Evolutionary conservation across 1,139 yeast genomes (phyloP).

Genomic region (Hansenula lynferdii): DNA sequence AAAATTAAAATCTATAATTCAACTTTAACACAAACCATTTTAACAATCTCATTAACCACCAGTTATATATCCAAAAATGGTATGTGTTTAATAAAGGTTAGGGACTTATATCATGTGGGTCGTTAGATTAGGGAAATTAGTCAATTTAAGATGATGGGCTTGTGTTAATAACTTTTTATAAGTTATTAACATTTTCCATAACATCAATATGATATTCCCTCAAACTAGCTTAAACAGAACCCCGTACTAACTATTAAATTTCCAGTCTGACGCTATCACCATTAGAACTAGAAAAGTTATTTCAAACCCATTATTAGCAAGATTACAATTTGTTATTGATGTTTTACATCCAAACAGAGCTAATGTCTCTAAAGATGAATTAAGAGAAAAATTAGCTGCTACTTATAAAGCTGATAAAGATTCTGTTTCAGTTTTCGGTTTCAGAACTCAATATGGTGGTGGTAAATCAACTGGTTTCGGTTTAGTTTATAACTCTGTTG

Average conservation of each 20-base stretch:
- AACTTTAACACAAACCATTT: too few relatives aligned
- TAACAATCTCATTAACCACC: too few relatives aligned
- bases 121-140: too few relatives aligned
- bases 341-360: constrained; percentile 99
- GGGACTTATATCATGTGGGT: too few relatives aligned
- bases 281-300: constrained; percentile 99
- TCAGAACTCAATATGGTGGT: constrained; percentile 99
- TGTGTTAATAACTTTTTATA: too few relatives aligned
- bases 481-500: constrained; percentile 96
- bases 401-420: constrained; percentile 98
- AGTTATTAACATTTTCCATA: too few relatives aligned
- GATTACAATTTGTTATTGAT: constrained; percentile 99
- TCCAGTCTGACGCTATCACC: constrained; percentile 86
- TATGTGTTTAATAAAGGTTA: too few relatives aligned
- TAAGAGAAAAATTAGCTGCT: constrained; percentile 95
- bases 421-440: constrained; percentile 97
- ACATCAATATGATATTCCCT: too few relatives aligned
- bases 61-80: too few relatives aligned
- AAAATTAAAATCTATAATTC: too few relatives aligned
- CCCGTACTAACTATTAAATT: not conserved
- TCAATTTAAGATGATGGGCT: too few relatives aligned
- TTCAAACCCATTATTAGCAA: constrained; percentile 98
- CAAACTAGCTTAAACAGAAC: not conserved
- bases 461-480: constrained; percentile 99
- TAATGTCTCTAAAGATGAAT: constrained; percentile 98